Evolutionary conservation across 345 rosid genomes (phyloP).

Genomic region (Geranium brycei): DNA sequence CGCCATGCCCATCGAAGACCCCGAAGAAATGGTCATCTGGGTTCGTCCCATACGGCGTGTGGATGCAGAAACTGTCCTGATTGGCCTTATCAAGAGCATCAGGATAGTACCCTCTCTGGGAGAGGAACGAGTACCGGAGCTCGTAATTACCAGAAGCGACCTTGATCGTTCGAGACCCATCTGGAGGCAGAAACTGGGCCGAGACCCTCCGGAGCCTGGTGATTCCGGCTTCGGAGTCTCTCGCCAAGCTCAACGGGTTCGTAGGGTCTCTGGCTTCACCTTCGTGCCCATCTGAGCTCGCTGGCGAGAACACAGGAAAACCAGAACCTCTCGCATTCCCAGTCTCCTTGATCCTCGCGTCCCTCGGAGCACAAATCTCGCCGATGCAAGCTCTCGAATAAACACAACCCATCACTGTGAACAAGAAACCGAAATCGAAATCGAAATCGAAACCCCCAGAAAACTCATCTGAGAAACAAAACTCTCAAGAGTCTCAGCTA

Average conservation of each 20-base stretch:
- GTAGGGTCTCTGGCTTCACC: constrained; percentile 39
- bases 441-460: constrained; percentile 5
- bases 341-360: constrained; percentile 26
- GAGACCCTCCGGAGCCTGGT: constrained; percentile 85
- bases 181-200: constrained; percentile 78
- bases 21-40: constrained; percentile 76
- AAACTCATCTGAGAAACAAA: constrained; percentile 8
- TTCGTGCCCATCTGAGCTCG: constrained; percentile 27
- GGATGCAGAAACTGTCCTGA: constrained; percentile 93
- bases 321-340: constrained; percentile 17
- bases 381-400: constrained; percentile 93
- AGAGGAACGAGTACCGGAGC: constrained; percentile 58
- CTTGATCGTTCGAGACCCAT: constrained; percentile 58
- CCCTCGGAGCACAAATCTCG: constrained; percentile 69
- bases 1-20: constrained; percentile 98
- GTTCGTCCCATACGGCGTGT: constrained; percentile 69
- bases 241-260: constrained; percentile 23
- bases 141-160: constrained; percentile 54
- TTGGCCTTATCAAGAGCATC: constrained; percentile 92
- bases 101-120: constrained; percentile 93
- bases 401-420: constrained; percentile 74
- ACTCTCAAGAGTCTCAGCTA: too few relatives aligned
- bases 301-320: constrained; percentile 45
- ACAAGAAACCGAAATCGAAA: neutral
- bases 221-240: constrained; percentile 59